These are phyloP conservation scores for Hymenoscyphus repandus DNA, from an alignment of 2,329 filamentous ascomycete species.

Conservation along the genomic window DNA sequence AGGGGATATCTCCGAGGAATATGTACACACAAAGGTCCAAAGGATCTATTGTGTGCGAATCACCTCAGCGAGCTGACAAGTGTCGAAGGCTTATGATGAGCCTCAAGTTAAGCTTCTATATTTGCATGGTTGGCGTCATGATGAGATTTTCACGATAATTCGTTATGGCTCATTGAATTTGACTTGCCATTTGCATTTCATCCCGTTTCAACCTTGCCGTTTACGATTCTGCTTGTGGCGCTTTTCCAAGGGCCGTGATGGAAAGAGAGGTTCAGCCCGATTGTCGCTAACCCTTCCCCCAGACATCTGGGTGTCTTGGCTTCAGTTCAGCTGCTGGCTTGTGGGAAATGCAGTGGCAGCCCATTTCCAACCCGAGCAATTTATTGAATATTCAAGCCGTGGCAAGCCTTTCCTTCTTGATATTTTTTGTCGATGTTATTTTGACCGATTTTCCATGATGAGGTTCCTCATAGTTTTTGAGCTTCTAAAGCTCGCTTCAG, in stretches of 20 bases:
- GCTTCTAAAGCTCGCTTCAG: not conserved
- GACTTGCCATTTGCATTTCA: not conserved
- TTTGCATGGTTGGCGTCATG: no score
- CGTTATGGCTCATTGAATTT: no score
- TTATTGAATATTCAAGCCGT: no score
- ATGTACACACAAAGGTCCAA: no score
- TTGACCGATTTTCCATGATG: not conserved
- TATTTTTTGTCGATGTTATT: not conserved
- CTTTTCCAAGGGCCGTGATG: not conserved
- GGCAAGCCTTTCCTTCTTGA: not conserved
- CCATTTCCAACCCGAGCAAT: not conserved
- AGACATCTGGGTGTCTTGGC: not conserved
- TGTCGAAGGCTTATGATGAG: not conserved
- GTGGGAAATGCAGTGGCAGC: not conserved
- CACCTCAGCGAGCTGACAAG: not conserved
- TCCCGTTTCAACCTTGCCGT: conserved; percentile 4
- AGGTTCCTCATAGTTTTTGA: conserved; percentile 2
- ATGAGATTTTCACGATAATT: not conserved
- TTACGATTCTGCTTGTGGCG: not conserved
- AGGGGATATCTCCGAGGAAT: no score
- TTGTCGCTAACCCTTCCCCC: not conserved
- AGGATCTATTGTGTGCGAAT: not conserved
- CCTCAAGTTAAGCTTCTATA: no score
- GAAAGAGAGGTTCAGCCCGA: not conserved
- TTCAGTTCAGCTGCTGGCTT: not conserved